A percentile compares a stretch with the other conserved stretches of the same genome.
Conservation (phyloP, 192 early-diverging fungal species). For the Phycomyces blakesleeanus region DNA sequence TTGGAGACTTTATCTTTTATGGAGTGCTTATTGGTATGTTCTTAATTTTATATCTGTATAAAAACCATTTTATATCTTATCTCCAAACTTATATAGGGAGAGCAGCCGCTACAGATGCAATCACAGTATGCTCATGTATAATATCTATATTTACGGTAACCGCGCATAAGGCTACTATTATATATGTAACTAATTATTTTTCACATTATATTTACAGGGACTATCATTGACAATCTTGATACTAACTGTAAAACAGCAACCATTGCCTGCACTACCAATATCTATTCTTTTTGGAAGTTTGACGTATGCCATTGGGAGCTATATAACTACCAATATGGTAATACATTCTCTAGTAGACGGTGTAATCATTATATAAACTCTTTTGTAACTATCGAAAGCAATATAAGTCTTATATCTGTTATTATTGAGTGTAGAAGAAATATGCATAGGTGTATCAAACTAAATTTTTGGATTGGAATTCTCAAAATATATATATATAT, state of each 20-base stretch:
- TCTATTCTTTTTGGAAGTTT: slow-evolving; percentile 64
- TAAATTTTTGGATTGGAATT: too few relatives aligned
- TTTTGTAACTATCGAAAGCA: too few relatives aligned
- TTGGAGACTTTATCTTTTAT: slow-evolving; percentile 85
- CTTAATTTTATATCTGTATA: too few relatives aligned
- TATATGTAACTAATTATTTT: too few relatives aligned
- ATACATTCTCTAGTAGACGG: neutral
- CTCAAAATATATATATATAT: too few relatives aligned
- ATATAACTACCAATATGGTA: slow-evolving; percentile 7
- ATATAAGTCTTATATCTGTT: too few relatives aligned
- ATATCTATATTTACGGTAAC: slow-evolving; percentile 52
- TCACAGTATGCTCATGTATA: slow-evolving; percentile 14
- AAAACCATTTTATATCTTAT: too few relatives aligned
- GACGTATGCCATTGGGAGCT: slow-evolving; percentile 3
- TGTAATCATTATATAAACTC: too few relatives aligned
- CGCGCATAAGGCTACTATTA: too few relatives aligned
- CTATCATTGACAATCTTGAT: slow-evolving; percentile 76
- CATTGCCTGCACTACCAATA: slow-evolving; percentile 74
- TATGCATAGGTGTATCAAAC: too few relatives aligned
- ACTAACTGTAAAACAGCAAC: slow-evolving; percentile 63
- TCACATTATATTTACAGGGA: slow-evolving; percentile 36
- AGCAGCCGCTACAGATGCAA: slow-evolving; percentile 43
- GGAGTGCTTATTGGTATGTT: slow-evolving; percentile 44
- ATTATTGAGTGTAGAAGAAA: too few relatives aligned
- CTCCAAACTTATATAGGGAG: slow-evolving; percentile 34